Evolutionary conservation across 2,329 filamentous ascomycete species (phyloP).

Genomic region (Pseudocercospora cruenta): DNA sequence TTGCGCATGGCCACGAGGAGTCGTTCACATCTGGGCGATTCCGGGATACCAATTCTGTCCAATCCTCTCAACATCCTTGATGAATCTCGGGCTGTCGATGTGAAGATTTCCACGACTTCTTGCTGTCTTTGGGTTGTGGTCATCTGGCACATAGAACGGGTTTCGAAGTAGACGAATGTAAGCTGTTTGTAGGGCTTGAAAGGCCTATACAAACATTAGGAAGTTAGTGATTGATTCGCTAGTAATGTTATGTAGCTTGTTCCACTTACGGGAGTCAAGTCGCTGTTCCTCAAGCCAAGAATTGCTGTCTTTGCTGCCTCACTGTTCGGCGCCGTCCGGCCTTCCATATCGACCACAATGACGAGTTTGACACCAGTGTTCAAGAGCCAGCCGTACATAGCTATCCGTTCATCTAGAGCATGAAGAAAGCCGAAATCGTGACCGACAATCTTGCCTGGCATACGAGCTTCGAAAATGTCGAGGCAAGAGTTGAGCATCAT

Average conservation of each 20-base stretch:
- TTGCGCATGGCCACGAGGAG: not conserved
- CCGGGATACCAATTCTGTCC: conserved; percentile 84
- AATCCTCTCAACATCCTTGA: conserved; percentile 80
- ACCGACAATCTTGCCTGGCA: conserved; percentile 71
- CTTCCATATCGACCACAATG: conserved; percentile 87
- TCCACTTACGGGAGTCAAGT: conserved; percentile 74
- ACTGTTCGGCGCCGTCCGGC: conserved; percentile 55
- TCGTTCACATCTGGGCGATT: conserved; percentile 8
- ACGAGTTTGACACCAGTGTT: conserved; percentile 94
- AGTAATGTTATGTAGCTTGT: not conserved
- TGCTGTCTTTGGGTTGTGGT: conserved; percentile 67
- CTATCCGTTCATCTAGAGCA: conserved; percentile 88
- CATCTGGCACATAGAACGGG: conserved; percentile 90
- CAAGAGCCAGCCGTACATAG: conserved; percentile 93
- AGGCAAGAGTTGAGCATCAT: conserved; percentile 89
- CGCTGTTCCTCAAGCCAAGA: conserved; percentile 77
- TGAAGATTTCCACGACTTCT: conserved; percentile 56
- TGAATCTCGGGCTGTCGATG: conserved; percentile 81
- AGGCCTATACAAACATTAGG: conserved; percentile 58
- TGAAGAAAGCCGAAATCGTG: conserved; percentile 92
- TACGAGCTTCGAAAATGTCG: conserved; percentile 88
- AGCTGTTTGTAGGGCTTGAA: conserved; percentile 87
- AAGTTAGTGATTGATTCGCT: not conserved
- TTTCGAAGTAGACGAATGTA: conserved; percentile 90
- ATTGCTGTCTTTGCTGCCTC: conserved; percentile 46